Conservation (phyloP, 2,329 filamentous ascomycete species). For the Aurifilum marmelostoma region DNA sequence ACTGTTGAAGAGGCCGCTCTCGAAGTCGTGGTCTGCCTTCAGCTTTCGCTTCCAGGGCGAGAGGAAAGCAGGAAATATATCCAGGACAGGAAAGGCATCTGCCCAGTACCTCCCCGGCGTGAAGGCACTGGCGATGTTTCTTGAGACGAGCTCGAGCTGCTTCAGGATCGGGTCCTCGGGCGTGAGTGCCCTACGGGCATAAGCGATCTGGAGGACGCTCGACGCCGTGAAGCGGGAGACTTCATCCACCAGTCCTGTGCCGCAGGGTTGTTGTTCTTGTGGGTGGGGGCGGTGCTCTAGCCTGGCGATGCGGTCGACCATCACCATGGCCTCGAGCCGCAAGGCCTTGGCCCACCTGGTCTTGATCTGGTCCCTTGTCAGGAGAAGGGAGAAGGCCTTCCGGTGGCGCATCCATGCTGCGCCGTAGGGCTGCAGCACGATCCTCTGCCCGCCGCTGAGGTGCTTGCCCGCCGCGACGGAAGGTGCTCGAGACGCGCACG, state of each 20-base stretch:
- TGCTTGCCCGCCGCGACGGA: constrained; percentile 26
- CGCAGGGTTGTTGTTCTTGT: background rate
- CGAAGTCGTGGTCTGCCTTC: constrained; percentile 19
- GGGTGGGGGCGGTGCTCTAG: background rate
- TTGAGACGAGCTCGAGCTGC: constrained; percentile 14
- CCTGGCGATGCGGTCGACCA: constrained; percentile 19
- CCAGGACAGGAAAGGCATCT: constrained; percentile 19
- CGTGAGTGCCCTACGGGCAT: constrained; percentile 21
- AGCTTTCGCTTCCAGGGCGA: constrained; percentile 26
- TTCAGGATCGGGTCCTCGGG: constrained; percentile 13
- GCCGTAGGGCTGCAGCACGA: constrained; percentile 25
- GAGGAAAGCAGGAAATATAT: constrained; percentile 12
- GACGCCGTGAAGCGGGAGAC: constrained; percentile 28
- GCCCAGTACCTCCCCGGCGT: constrained; percentile 23
- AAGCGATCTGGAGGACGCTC: constrained; percentile 27
- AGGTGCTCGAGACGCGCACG: constrained; percentile 20
- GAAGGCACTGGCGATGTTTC: constrained; percentile 26
- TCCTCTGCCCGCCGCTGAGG: constrained; percentile 23
- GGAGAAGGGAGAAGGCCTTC: constrained; percentile 17
- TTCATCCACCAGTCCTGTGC: constrained; percentile 14
- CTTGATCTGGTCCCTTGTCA: constrained; percentile 21
- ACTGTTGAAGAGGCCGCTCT: constrained; percentile 13
- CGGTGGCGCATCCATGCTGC: constrained; percentile 22
- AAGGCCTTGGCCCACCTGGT: constrained; percentile 16
- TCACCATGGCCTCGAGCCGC: constrained; percentile 22